Evolutionary conservation across 2,329 filamentous ascomycete genomes (phyloP), one percentile per base, ranked within the genome.

Genomic region (Microthyrium microscopicum): DNA sequence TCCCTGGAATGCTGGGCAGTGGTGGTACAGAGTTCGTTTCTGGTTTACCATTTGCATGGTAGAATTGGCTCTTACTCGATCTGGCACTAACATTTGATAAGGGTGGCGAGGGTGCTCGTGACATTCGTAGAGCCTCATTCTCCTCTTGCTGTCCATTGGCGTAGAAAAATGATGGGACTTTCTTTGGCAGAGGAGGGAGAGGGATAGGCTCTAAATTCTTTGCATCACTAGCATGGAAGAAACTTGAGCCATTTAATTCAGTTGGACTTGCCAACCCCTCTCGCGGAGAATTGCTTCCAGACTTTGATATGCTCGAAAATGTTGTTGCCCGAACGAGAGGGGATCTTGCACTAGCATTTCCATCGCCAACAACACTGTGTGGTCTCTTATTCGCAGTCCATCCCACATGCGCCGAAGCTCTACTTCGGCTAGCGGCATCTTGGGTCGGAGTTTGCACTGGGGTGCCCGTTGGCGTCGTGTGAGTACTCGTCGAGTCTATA

Each of bases 181-280:
- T 51, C 56, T 60, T 17, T 42, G 40, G 39, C 41, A 42, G 41
- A 25, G 37, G 38, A 18, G 29, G 50, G 25, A 51, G 51, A n/a
- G n/a, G n/a, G n/a, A n/a, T n/a, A n/a, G n/a, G n/a, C n/a, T n/a
- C n/a, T n/a, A n/a, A n/a, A n/a, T n/a, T n/a, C n/a, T n/a, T n/a
- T 25, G 68, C 78, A 44, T 93, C 82, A 51, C 75, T 82, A 19
- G 85, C 89, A 51, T 91, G 85, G 53, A 98, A 94, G 65, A 95
- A 95, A 58, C 83, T 87, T 34, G 76, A 56, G 12, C 15, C 56
- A 55, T 24, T 48, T 46, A n/a, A n/a, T n/a, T n/a, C n/a, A n/a
- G 29, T 49, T n/a, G n/a, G n/a, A n/a, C 11, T 39, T 41, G 18
- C 42, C 46, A 3, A 36, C 27, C 22, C 15, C 19, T 9, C 19